Conservation (phyloP, 805 yeast genomes). For the Teunomyces tritomae region DNA sequence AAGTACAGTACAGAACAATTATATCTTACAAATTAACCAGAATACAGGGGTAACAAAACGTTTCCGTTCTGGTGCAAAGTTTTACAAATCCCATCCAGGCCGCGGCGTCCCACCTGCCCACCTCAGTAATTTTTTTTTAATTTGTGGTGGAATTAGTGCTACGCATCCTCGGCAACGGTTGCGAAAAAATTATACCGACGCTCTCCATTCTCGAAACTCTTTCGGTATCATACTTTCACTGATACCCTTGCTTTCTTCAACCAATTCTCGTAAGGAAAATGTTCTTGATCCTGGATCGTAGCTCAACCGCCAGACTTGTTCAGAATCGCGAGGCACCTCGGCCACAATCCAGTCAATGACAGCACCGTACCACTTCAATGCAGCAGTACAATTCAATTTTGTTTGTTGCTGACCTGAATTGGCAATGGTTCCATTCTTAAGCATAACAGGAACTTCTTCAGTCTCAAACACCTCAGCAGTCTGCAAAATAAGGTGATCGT, state of each 20-base stretch:
- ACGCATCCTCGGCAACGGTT: background rate
- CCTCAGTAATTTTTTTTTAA: too few relatives aligned
- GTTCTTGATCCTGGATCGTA: constrained; percentile 56
- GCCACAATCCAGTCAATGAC: constrained; percentile 72
- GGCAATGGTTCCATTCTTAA: constrained; percentile 49
- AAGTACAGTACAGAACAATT: too few relatives aligned
- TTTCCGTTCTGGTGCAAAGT: too few relatives aligned
- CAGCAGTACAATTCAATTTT: constrained; percentile 69
- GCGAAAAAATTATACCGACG: constrained; percentile 2
- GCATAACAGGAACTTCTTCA: constrained; percentile 70
- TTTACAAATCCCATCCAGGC: too few relatives aligned
- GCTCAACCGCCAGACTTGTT: constrained; percentile 51
- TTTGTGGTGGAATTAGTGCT: too few relatives aligned
- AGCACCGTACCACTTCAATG: constrained; percentile 85
- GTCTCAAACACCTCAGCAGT: constrained; percentile 74
- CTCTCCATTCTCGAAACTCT: constrained; percentile 38
- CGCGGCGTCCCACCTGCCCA: too few relatives aligned
- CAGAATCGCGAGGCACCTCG: constrained; percentile 47
- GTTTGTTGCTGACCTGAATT: constrained; percentile 12
- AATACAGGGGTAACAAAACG: too few relatives aligned
- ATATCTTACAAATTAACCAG: too few relatives aligned
- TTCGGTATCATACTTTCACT: constrained; percentile 16
- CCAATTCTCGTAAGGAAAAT: constrained; percentile 49
- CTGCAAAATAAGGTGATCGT: constrained; percentile 60
- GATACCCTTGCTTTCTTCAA: constrained; percentile 21